Evolutionary conservation across 2,329 filamentous ascomycete species (phyloP), one percentile per base, ranked within the genome.

Genomic region (Fusarium bulbicola): DNA sequence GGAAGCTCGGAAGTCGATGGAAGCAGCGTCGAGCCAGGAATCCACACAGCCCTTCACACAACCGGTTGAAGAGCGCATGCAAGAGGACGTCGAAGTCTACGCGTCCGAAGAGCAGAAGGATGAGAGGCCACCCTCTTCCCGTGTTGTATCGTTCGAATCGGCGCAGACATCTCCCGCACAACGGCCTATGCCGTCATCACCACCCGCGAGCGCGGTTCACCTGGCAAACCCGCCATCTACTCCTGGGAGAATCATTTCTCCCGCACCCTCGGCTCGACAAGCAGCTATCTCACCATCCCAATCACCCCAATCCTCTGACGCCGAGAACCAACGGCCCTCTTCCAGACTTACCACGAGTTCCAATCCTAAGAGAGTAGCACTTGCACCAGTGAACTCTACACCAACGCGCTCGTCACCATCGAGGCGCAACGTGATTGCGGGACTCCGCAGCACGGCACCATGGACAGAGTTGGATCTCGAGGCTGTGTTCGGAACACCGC

Each of bases 381-480:
- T 90, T 12, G 84, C 83, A 5, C 82, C 85, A 2, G 75, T 85
- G 11, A 82, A 85, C 4, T 81, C 84, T 11, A 89, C 88, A 3
- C 86, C 88, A 0, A 79, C 81, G 45, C 84, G 82, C 16, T 83
- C 82, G 16, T 93, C 92, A 2, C 91, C 92, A 3, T 90, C 89
- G 0, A 92, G 90, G 77, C 85, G 87, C 40, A 90, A 90, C 75
- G 79, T 85, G 66, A 85, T 91, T 45, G 83, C 84, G 7, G 85
- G 87, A 3, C 85, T 91, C 26, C 84, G 91, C 53, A 89, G 87
- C 75, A 87, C 85, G 6, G 82, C 84, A 13, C 84, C 91, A 0
- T 98, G 95, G 95, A 87, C 86, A 9, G 86, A 92, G 0, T 86
- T 92, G 6, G 93, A 97, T 75, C 85, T 97, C 7, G 95, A 98